Evolutionary conservation across 1,139 yeast genomes (phyloP).

Genomic region (Geotrichum fermentans): DNA sequence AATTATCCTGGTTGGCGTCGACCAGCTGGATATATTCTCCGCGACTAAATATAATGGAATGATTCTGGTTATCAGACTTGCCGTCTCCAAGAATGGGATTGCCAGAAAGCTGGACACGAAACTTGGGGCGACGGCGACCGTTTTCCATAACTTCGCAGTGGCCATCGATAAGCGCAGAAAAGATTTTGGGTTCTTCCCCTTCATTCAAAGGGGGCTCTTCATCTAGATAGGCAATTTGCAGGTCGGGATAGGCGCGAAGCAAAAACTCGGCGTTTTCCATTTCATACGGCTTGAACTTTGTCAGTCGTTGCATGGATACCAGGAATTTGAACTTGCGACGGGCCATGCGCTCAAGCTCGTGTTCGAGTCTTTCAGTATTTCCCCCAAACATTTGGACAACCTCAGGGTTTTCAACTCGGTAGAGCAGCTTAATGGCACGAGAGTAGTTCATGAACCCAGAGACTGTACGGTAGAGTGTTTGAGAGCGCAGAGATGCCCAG

Average conservation of each 20-base stretch:
- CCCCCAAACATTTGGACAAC: conserved; percentile 98
- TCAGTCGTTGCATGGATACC: conserved; percentile 97
- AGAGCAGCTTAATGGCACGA: conserved; percentile 91
- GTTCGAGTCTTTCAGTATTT: conserved; percentile 89
- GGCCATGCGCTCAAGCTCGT: conserved; percentile 97
- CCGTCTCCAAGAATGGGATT: conserved; percentile 99
- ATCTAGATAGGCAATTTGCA: conserved; percentile 96
- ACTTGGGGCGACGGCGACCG: conserved; percentile 98
- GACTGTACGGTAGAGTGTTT: conserved; percentile 95
- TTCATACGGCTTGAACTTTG: conserved; percentile 95
- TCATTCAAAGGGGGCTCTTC: conserved; percentile 87
- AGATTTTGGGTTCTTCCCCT: conserved; percentile 97
- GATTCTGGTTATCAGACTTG: conserved; percentile 98
- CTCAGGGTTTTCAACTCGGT: conserved; percentile 98
- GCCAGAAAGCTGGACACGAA: conserved; percentile 95
- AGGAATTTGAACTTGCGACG: conserved; percentile 96
- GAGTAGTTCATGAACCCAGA: conserved; percentile 99
- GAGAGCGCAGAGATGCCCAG: conserved; percentile 98
- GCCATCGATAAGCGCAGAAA: conserved; percentile 94
- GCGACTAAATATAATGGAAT: conserved; percentile 92
- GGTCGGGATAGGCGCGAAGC: conserved; percentile 96
- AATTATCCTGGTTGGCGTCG: conserved; percentile 98
- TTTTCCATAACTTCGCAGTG: conserved; percentile 96
- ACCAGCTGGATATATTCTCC: conserved; percentile 97
- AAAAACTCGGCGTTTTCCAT: conserved; percentile 96